phyloP scores from a whole-genome alignment of 306 rosid genomes.

The Vicia faba region DNA sequence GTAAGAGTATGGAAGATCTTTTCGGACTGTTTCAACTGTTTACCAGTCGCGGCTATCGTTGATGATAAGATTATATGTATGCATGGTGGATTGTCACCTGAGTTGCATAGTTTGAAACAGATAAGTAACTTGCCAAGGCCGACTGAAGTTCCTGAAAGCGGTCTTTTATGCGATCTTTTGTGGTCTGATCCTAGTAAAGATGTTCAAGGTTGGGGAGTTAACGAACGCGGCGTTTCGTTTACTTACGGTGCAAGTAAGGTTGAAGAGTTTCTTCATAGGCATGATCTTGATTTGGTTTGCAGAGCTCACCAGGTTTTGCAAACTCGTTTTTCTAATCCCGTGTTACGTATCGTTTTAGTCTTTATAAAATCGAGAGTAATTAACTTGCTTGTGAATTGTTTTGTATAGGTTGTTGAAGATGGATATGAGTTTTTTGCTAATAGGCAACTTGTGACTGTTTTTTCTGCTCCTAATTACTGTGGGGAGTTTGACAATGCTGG shows the following conservation, averaged over 20 bases:
- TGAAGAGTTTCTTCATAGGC: constrained; percentile 35
- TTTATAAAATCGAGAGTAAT: background rate
- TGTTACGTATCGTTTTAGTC: background rate
- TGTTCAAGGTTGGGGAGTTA: constrained; percentile 42
- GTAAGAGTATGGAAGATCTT: constrained; percentile 43
- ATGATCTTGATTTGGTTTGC: constrained; percentile 49
- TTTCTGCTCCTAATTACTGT: constrained; percentile 52
- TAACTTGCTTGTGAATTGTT: background rate
- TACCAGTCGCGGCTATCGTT: constrained; percentile 41
- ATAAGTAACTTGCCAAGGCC: constrained; percentile 41
- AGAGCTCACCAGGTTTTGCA: constrained; percentile 49
- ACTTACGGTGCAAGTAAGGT: constrained; percentile 46
- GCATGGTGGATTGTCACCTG: constrained; percentile 52
- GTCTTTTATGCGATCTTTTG: constrained; percentile 43
- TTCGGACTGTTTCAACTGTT: constrained; percentile 45
- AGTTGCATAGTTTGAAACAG: constrained; percentile 36
- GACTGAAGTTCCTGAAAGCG: constrained; percentile 41
- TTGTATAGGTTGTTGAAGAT: constrained; percentile 50
- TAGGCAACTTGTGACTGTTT: constrained; percentile 51
- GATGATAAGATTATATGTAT: constrained; percentile 44
- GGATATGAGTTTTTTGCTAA: constrained; percentile 53
- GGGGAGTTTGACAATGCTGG: constrained; percentile 52
- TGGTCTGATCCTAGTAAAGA: constrained; percentile 49
- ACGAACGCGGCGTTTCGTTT: constrained; percentile 46
- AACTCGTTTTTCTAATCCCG: background rate